Conservation (phyloP, 2,329 filamentous ascomycete genomes). For the Aspergillus sojae region DNA sequence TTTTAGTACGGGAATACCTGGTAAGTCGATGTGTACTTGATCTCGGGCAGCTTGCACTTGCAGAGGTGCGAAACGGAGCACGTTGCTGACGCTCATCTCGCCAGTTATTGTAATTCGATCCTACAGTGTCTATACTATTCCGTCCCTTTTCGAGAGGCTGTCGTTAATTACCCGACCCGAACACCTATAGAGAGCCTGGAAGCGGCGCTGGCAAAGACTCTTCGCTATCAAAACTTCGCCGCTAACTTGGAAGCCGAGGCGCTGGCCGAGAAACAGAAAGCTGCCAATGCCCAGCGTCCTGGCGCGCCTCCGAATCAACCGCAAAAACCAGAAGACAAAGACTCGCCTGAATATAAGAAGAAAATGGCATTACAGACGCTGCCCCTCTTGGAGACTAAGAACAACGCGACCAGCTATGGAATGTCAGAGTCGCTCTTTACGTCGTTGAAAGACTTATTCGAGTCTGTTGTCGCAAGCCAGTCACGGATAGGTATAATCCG, state of each 20-base stretch:
- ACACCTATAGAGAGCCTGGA: conserved; percentile 72
- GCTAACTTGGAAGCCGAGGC: conserved; percentile 56
- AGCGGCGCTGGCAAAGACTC: conserved; percentile 48
- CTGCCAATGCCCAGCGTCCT: conserved; percentile 35
- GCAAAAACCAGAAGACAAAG: conserved; percentile 83
- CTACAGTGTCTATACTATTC: conserved; percentile 97
- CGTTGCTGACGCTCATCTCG: conserved; percentile 9
- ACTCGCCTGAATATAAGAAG: conserved; percentile 97
- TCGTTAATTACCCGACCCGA: conserved; percentile 83
- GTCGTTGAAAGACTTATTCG: conserved; percentile 92
- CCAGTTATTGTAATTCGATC: conserved; percentile 97
- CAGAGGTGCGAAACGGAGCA: background rate
- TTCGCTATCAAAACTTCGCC: conserved; percentile 64
- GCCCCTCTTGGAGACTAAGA: conserved; percentile 82
- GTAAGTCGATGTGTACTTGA: conserved; percentile 56
- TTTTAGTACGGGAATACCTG: conserved; percentile 93
- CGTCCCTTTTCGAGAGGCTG: conserved; percentile 86
- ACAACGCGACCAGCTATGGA: conserved; percentile 77
- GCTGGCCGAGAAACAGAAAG: conserved; percentile 51
- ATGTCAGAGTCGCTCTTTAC: conserved; percentile 97
- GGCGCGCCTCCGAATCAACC: conserved; percentile 59
- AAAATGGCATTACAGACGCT: conserved; percentile 88
- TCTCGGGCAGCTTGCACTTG: background rate
- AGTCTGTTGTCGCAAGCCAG: conserved; percentile 78
- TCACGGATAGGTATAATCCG: conserved; percentile 88